Evolutionary conservation across 2,329 filamentous ascomycete species (phyloP), one percentile per base, ranked within the genome.

Genomic region (Seiridium cupressi): DNA sequence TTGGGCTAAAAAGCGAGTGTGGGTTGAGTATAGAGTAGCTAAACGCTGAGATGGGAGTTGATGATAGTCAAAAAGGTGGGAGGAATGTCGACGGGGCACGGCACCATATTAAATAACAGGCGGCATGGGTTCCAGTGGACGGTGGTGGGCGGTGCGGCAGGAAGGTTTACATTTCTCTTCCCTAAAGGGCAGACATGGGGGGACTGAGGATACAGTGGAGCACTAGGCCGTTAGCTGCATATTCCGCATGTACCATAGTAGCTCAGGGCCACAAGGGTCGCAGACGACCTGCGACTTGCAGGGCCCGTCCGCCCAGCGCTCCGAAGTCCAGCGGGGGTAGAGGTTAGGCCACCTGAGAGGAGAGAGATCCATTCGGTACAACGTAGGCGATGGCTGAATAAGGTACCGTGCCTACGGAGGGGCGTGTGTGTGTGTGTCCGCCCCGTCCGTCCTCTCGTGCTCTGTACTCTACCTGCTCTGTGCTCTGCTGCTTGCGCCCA

Each of bases 1-100:
- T 72, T 73, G 72, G 71, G 73, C n/a, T 47, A 35, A 46, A 77
- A 79, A 82, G 81, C 80, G 81, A 83, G 76, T 75, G 81, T 83
- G 75, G 72, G 72, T 73, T 74, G 72, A 72, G 66, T 71, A 70
- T 73, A 72, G 72, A 75, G 77, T 74, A 68, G 72, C 69, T 53
- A 34, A 42, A 69, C 68, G 67, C 72, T 74, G 73, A 72, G 61
- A 66, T 70, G 65, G 65, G 57, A 66, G 61, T 64, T 72, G 73
- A 69, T 73, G 67, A 69, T 66, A 74, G 67, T 67, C 64, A 65
- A 69, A 69, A 68, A 65, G 62, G 63, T 67, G 68, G 67, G 69
- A 67, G 66, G 66, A 64, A 62, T 64, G 63, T 60, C 48, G 60
- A 62, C 69, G 68, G 71, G 73, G 73, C 66, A 66, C 40, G 46